A percentile compares a stretch with the other conserved stretches of the same genome.
phyloP scores from a whole-genome alignment of 1,139 yeast genomes.

The Candida labiduridarum region DNA sequence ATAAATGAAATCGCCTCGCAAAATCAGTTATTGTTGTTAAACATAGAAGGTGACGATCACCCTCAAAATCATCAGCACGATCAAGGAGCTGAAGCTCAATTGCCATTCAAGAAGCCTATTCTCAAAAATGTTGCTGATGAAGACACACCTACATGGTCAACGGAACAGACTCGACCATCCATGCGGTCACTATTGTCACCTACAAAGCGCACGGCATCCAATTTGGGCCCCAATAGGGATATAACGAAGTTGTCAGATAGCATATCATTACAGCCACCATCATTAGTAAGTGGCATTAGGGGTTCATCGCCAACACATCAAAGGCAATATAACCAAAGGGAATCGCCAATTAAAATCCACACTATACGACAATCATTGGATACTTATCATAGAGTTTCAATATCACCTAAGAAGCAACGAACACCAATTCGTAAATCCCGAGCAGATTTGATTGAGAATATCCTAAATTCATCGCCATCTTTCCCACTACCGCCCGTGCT shows the following conservation, averaged over 20 bases:
- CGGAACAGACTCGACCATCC: constrained; percentile 27
- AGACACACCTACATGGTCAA: constrained; percentile 43
- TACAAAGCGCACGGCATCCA: constrained; percentile 27
- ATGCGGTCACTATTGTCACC: constrained; percentile 30
- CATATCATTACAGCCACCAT: constrained; percentile 12
- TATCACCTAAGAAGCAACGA: constrained; percentile 33
- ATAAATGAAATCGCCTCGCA: constrained; percentile 18
- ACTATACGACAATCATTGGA: constrained; percentile 42
- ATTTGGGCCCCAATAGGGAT: constrained; percentile 19
- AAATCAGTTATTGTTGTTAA: constrained; percentile 22
- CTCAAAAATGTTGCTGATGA: constrained; percentile 28
- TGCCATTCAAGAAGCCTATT: constrained; percentile 24
- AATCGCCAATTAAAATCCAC: constrained; percentile 21
- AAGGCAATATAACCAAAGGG: constrained; percentile 13
- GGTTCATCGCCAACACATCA: constrained; percentile 7
- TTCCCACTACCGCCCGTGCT: constrained; percentile 50
- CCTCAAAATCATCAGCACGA: constrained; percentile 5
- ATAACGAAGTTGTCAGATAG: constrained; percentile 8
- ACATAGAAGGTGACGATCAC: constrained; percentile 13
- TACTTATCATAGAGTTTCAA: constrained; percentile 36
- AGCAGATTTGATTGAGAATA: constrained; percentile 45
- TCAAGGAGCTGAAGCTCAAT: constrained; percentile 3
- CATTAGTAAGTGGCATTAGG: not conserved
- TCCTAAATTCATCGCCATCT: constrained; percentile 54
- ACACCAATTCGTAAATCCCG: constrained; percentile 27